These are phyloP conservation scores for Metschnikowia henanensis DNA, from an alignment of 805 yeast genomes.

Conservation along the genomic window DNA sequence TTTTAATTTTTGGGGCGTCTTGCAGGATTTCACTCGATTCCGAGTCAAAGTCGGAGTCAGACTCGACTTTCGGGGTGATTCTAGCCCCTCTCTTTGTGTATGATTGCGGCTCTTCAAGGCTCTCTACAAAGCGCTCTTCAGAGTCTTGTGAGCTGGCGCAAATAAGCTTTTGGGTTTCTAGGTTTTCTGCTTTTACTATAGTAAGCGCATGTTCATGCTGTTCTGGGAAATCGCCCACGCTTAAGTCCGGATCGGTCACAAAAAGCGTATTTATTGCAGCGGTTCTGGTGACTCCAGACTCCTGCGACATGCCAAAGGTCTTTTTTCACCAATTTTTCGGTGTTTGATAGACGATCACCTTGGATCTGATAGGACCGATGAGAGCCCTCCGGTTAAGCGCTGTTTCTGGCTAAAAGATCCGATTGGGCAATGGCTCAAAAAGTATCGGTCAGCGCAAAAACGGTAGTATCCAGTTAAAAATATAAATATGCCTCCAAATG, in stretches of 20 bases:
- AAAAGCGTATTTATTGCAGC: background rate
- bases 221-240: background rate
- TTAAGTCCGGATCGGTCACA: constrained; percentile 1
- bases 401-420: background rate
- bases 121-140: too few relatives aligned
- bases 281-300: too few relatives aligned
- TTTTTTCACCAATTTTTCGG: background rate
- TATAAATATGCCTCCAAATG: too few relatives aligned
- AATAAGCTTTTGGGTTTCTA: background rate
- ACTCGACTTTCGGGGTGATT: background rate
- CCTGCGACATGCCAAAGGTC: background rate
- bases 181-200: background rate
- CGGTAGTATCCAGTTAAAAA: too few relatives aligned
- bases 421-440: background rate
- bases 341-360: background rate
- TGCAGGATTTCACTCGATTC: background rate
- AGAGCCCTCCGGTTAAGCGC: background rate
- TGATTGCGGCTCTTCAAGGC: too few relatives aligned
- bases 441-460: too few relatives aligned
- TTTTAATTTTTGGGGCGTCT: background rate
- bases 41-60: background rate
- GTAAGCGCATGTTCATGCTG: background rate
- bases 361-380: background rate
- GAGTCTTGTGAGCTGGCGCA: background rate
- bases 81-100: background rate